phyloP scores from a whole-genome alignment of 805 yeast genomes.

The Lachancea waltii region DNA sequence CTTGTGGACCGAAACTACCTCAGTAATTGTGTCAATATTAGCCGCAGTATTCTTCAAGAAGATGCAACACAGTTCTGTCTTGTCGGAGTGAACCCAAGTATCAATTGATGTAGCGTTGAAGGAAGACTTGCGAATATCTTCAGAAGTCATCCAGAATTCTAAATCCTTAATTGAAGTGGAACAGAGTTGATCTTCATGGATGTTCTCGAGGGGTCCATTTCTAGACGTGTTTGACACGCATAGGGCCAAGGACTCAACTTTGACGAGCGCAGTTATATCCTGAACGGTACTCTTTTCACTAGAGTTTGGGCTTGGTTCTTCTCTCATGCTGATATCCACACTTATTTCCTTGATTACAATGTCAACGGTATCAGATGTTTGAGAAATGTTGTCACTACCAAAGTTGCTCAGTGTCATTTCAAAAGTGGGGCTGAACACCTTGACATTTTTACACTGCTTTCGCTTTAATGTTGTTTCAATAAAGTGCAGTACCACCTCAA shows the following conservation, averaged over 20 bases:
- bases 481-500: slow-evolving; percentile 46
- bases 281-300: background rate
- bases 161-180: slow-evolving; percentile 24
- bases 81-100: slow-evolving; percentile 29
- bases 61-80: slow-evolving; percentile 31
- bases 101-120: slow-evolving; percentile 29
- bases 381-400: background rate
- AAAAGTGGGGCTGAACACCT: slow-evolving; percentile 1
- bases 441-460: background rate
- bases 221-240: background rate
- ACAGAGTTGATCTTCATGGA: slow-evolving; percentile 14
- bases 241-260: background rate
- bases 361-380: too few relatives aligned
- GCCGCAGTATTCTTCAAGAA: slow-evolving; percentile 15
- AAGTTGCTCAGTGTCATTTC: background rate
- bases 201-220: too few relatives aligned
- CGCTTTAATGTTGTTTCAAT: slow-evolving; percentile 11
- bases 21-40: slow-evolving; percentile 11
- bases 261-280: background rate
- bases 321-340: background rate
- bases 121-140: slow-evolving; percentile 20
- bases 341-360: background rate
- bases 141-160: slow-evolving; percentile 27
- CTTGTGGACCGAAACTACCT: slow-evolving; percentile 7
- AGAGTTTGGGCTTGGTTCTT: background rate